A percentile compares a stretch with the other conserved stretches of the same genome.
Conservation (phyloP, 495 filamentous ascomycete species). For the Talaromyces stipitatus region DNA sequence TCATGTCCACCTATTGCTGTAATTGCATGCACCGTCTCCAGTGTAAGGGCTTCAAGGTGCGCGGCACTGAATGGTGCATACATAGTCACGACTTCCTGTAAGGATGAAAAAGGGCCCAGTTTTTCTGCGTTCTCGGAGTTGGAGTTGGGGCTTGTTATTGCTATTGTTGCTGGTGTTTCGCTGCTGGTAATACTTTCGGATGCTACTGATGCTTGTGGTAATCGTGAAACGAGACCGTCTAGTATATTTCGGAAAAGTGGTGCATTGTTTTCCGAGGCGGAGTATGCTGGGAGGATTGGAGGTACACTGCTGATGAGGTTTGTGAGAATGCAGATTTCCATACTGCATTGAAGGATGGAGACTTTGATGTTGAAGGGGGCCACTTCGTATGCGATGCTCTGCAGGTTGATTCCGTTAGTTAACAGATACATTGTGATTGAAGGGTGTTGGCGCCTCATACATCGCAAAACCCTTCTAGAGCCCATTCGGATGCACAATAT, state of each 20-base stretch:
- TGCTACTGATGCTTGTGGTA: slow-evolving; percentile 25
- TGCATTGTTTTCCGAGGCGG: slow-evolving; percentile 64
- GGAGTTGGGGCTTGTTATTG: background rate
- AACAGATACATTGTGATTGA: background rate
- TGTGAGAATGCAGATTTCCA: slow-evolving; percentile 76
- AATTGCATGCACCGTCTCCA: slow-evolving; percentile 88
- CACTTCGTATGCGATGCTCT: slow-evolving; percentile 91
- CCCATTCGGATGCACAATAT: slow-evolving; percentile 90
- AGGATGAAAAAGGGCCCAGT: slow-evolving; percentile 23
- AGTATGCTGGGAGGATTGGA: slow-evolving; percentile 63
- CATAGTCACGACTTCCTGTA: slow-evolving; percentile 54
- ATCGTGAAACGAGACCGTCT: slow-evolving; percentile 57
- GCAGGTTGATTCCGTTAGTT: slow-evolving; percentile 6
- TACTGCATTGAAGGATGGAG: slow-evolving; percentile 84
- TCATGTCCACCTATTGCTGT: slow-evolving; percentile 89
- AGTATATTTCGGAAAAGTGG: slow-evolving; percentile 76
- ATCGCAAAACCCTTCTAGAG: slow-evolving; percentile 95
- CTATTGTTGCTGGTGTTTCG: background rate
- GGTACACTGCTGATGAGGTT: slow-evolving; percentile 80
- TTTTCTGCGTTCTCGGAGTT: slow-evolving; percentile 11
- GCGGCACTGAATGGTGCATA: slow-evolving; percentile 61
- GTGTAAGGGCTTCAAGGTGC: slow-evolving; percentile 60
- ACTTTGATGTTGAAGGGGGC: slow-evolving; percentile 96
- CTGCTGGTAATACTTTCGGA: background rate
- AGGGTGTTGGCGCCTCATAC: slow-evolving; percentile 20